These are phyloP conservation scores for Ceratobasidium sp. DNA, from an alignment of 1,284 basidiomycete genomes.

Conservation along the genomic window DNA sequence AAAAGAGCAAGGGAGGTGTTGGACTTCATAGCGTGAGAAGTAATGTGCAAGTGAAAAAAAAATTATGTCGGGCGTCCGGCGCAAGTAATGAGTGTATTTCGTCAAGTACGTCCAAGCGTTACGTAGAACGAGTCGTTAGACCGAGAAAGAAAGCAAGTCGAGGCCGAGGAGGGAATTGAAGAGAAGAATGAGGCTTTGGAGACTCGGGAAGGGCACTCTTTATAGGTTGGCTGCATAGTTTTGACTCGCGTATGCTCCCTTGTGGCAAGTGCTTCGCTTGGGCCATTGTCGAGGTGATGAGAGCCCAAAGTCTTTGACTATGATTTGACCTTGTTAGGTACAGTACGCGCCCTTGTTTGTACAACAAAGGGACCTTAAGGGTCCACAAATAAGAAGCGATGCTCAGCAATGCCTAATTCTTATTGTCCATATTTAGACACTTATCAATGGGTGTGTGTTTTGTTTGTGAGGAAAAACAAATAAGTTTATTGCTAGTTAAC, in stretches of 20 bases:
- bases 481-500: constrained; percentile 8
- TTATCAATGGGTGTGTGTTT: background rate
- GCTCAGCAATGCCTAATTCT: background rate
- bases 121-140: constrained; percentile 16
- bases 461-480: background rate
- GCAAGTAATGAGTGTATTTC: background rate
- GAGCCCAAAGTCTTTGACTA: background rate
- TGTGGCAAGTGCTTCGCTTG: background rate
- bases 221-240: background rate
- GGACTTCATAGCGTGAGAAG: constrained; percentile 6
- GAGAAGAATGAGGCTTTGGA: background rate
- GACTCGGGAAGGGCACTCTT: background rate
- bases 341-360: background rate
- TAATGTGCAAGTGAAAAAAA: constrained; percentile 8
- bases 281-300: constrained; percentile 26
- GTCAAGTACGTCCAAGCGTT: constrained; percentile 37
- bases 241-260: background rate
- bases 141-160: constrained; percentile 6
- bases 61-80: constrained; percentile 23
- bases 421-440: background rate
- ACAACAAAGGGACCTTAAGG: background rate
- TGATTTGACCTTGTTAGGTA: background rate
- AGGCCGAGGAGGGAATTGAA: background rate
- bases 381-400: constrained; percentile 7
- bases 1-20: constrained; percentile 1